Evolutionary conservation across 768 basidiomycete species (phyloP), one percentile per base, ranked within the genome.

Genomic region (Tylopilus subfusipes): DNA sequence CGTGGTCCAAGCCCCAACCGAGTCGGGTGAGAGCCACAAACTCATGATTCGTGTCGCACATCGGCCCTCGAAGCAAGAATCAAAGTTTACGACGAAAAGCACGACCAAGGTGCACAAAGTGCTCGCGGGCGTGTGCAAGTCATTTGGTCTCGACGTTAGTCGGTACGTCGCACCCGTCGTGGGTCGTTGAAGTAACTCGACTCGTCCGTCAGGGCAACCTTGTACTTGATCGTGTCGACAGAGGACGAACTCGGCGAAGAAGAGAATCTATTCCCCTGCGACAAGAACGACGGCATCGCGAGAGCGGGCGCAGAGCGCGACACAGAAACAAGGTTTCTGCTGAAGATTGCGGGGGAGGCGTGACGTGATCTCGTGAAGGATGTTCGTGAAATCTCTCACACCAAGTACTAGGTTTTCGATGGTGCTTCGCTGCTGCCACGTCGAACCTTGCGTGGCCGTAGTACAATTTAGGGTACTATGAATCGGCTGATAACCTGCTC

Each of bases 1-100:
- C 22, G 13, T 25, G 11, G 16, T 16, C 6, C 57, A 36, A 24
- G 36, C 48, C 6, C 60, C 40, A 29, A 19, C 12, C 49, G 64
- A 55, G 24, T 36, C 50, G 0, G 40, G 30, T 5, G 59, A 61
- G 12, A 40, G 3, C 10, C 54, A 56, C 2, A 67, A 63, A 31
- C 39, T 69, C 33, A 56, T 59, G 55, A 65, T 70, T n/a, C 71
- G 69, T 16, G 68, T 72, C 29, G 63, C 67, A 31, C 69, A 70
- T 40, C 69, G 61, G 10, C 48, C 59, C 0, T 61, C 71, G 8
- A 55, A 55, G 38, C 70, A 71, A 46, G 67, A 70, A 46, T 60
- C 70, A 12, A 72, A 70, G 31, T 72, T 70, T 24, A 67, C 59
- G 22, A 53, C 60, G 5, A 72, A 69, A n/a, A 36, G 49, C 22